Conservation (phyloP, 2,329 filamentous ascomycete genomes). For the Periconia sp. region DNA sequence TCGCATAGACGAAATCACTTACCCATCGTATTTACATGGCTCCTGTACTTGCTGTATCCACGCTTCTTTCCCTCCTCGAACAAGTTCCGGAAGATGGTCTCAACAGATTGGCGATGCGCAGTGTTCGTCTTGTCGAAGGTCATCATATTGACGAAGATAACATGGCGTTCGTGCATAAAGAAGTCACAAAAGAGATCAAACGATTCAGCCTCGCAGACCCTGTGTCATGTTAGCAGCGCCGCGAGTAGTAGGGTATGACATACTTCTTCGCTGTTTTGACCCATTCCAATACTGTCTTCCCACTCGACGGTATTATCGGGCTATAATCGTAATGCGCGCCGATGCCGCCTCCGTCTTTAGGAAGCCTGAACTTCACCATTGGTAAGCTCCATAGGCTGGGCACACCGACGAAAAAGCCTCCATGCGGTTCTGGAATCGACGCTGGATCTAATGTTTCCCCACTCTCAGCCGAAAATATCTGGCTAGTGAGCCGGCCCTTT, state of each 20-base stretch:
- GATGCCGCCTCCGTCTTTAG: slow-evolving; percentile 33
- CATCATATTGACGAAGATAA: slow-evolving; percentile 57
- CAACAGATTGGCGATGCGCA: slow-evolving; percentile 45
- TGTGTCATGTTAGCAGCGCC: slow-evolving; percentile 2
- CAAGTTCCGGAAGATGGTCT: slow-evolving; percentile 32
- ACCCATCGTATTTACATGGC: slow-evolving; percentile 41
- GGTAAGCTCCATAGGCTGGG: slow-evolving; percentile 38
- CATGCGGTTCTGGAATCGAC: slow-evolving; percentile 33
- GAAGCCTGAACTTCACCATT: slow-evolving; percentile 40
- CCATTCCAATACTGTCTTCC: slow-evolving; percentile 52
- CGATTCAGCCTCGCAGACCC: slow-evolving; percentile 49
- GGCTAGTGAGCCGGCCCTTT: slow-evolving; percentile 45
- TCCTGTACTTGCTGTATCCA: slow-evolving; percentile 39
- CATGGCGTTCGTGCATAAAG: slow-evolving; percentile 57
- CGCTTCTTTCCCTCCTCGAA: slow-evolving; percentile 36
- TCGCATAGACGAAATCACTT: slow-evolving; percentile 6
- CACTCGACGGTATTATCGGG: slow-evolving; percentile 39
- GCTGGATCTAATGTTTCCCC: slow-evolving; percentile 49
- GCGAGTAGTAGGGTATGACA: no score
- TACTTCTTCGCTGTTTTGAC: slow-evolving; percentile 46
- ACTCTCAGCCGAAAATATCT: slow-evolving; percentile 47
- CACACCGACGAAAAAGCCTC: slow-evolving; percentile 40
- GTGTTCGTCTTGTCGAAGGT: slow-evolving; percentile 54
- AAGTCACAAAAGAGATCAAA: slow-evolving; percentile 57
- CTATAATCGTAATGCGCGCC: slow-evolving; percentile 41